These are phyloP conservation scores for Metschnikowia lunata DNA, from an alignment of 805 yeast genomes.

Conservation along the genomic window DNA sequence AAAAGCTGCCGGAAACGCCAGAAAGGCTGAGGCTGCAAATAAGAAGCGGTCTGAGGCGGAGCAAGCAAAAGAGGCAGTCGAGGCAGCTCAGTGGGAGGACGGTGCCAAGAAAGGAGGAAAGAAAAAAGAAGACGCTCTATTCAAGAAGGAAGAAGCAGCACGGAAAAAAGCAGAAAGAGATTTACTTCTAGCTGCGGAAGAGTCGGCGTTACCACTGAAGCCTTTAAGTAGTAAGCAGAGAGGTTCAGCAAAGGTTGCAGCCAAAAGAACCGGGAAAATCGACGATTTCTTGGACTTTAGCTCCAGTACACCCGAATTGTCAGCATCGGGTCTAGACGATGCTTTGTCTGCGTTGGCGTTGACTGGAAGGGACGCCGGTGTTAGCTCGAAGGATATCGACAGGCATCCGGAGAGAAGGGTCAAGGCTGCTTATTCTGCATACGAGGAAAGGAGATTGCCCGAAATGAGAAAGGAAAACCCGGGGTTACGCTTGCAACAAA, in stretches of 20 bases:
- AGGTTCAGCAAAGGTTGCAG: constrained; percentile 66
- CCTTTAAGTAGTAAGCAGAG: constrained; percentile 50
- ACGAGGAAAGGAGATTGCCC: constrained; percentile 66
- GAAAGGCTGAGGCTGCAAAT: constrained; percentile 60
- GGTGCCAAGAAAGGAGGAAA: constrained; percentile 67
- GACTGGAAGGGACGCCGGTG: constrained; percentile 54
- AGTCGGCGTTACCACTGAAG: constrained; percentile 57
- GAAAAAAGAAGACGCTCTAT: constrained; percentile 65
- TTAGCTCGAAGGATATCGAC: constrained; percentile 60
- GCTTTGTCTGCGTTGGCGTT: constrained; percentile 75
- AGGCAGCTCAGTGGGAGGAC: constrained; percentile 62
- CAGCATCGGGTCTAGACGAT: constrained; percentile 71
- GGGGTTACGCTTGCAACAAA: constrained; percentile 74
- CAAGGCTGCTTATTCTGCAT: constrained; percentile 73
- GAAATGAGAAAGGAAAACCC: constrained; percentile 72
- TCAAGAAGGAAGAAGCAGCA: constrained; percentile 71
- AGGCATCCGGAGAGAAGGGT: constrained; percentile 88
- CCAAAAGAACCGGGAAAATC: constrained; percentile 54
- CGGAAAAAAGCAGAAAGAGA: constrained; percentile 82
- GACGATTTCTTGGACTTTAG: constrained; percentile 63
- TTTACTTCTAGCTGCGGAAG: constrained; percentile 58
- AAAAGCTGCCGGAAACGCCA: constrained; percentile 61
- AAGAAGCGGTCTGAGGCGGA: constrained; percentile 52
- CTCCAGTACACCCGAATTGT: constrained; percentile 46
- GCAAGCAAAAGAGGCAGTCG: constrained; percentile 45